phyloP scores from a whole-genome alignment of 352 stramenopile species.

The Phytophthora constricta region DNA sequence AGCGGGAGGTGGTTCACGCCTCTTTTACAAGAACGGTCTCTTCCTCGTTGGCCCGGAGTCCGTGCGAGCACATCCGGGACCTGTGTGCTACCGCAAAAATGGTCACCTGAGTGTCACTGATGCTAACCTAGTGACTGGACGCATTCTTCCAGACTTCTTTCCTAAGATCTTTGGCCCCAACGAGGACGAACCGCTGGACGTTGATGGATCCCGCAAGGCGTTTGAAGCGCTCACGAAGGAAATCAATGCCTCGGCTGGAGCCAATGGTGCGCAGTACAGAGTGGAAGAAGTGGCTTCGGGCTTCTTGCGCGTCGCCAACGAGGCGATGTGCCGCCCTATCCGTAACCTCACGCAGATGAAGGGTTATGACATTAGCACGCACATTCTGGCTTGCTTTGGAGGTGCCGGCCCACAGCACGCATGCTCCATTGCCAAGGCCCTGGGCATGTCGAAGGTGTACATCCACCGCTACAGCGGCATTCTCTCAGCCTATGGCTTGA shows the following conservation, averaged over 20 bases:
- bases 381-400: conserved; percentile 98
- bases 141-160: conserved; percentile 97
- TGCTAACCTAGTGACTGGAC: conserved; percentile 97
- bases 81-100: conserved; percentile 97
- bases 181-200: conserved; percentile 97
- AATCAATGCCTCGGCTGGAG: conserved; percentile 81
- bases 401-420: conserved; percentile 98
- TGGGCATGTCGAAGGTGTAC: conserved; percentile 98
- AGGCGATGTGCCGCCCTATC: conserved; percentile 99
- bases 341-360: conserved; percentile 99
- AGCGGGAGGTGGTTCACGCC: conserved; percentile 94
- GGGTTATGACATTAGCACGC: conserved; percentile 97
- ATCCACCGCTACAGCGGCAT: conserved; percentile 99
- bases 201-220: conserved; percentile 90
- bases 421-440: conserved; percentile 95
- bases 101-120: conserved; percentile 98
- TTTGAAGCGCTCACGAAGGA: conserved; percentile 92
- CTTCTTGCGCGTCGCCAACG: conserved; percentile 98
- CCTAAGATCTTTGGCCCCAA: conserved; percentile 98
- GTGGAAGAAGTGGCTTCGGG: conserved; percentile 97
- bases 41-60: conserved; percentile 98
- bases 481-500: conserved; percentile 97
- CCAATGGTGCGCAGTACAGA: conserved; percentile 72
- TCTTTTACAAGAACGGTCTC: conserved; percentile 97
- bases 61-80: conserved; percentile 96